Conservation (phyloP, 2,329 filamentous ascomycete genomes). For the Trichoderma afroharzianum region DNA sequence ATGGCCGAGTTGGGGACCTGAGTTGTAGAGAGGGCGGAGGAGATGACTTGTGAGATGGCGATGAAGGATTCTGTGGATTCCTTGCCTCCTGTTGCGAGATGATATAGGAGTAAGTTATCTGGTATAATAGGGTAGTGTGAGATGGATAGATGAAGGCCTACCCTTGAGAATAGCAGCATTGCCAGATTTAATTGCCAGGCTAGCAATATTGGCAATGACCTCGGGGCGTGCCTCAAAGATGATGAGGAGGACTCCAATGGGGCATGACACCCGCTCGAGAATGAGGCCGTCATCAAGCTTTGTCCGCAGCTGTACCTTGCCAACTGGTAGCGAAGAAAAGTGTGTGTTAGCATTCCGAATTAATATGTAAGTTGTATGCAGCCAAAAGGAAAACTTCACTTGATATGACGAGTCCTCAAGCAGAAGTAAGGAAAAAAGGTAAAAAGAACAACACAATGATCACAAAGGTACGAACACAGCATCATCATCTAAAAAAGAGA, state of each 20-base stretch:
- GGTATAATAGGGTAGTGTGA: background rate
- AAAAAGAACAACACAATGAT: background rate
- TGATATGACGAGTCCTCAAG: background rate
- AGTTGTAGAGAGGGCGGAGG: conserved; percentile 67
- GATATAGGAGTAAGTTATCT: background rate
- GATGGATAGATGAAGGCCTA: conserved; percentile 23
- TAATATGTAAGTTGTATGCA: background rate
- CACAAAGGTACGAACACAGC: background rate
- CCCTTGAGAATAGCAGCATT: conserved; percentile 96
- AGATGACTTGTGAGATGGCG: conserved; percentile 83
- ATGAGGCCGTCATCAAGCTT: conserved; percentile 80
- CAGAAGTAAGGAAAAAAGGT: background rate
- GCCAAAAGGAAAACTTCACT: background rate
- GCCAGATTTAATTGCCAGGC: conserved; percentile 92
- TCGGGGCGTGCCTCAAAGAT: conserved; percentile 98
- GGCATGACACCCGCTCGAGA: conserved; percentile 85
- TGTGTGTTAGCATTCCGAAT: background rate
- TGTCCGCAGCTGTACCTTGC: conserved; percentile 78
- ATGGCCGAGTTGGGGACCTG: conserved; percentile 81
- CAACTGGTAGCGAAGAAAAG: conserved; percentile 53
- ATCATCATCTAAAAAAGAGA: background rate
- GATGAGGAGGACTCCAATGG: conserved; percentile 95
- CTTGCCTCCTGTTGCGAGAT: conserved; percentile 64
- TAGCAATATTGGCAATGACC: conserved; percentile 97
- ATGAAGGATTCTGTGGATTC: conserved; percentile 95